Conservation (phyloP, 2,329 filamentous ascomycete genomes). For the Fusarium subtropicale region DNA sequence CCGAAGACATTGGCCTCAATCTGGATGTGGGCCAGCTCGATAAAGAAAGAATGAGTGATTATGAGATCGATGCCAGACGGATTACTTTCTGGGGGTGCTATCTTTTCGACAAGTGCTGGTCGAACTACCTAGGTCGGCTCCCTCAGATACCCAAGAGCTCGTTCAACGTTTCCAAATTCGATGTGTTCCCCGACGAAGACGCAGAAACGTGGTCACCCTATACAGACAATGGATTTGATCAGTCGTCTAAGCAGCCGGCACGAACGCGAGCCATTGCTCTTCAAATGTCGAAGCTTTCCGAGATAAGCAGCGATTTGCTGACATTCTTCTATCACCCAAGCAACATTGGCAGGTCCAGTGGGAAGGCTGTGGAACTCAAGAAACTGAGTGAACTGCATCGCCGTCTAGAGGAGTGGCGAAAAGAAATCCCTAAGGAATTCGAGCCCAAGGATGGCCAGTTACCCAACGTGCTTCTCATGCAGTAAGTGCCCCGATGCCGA, state of each 20-base stretch:
- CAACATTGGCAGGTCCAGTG: conserved; percentile 70
- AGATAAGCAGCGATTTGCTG: conserved; percentile 93
- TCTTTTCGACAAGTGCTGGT: conserved; percentile 99
- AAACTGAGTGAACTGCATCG: conserved; percentile 93
- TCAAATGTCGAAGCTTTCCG: conserved; percentile 85
- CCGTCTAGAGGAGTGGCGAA: conserved; percentile 88
- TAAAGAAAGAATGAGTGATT: conserved; percentile 73
- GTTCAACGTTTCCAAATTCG: conserved; percentile 87
- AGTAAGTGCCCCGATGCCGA: conserved; percentile 71
- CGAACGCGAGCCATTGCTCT: conserved; percentile 84
- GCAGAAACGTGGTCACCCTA: conserved; percentile 88
- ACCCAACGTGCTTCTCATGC: conserved; percentile 81
- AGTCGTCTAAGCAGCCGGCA: conserved; percentile 80
- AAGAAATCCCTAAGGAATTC: conserved; percentile 84
- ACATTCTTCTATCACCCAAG: conserved; percentile 91
- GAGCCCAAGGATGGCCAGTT: conserved; percentile 90
- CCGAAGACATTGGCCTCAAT: conserved; percentile 91
- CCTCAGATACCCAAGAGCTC: conserved; percentile 85
- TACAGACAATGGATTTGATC: conserved; percentile 82
- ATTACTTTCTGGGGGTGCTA: conserved; percentile 99
- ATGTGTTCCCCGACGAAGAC: conserved; percentile 91
- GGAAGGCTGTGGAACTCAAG: conserved; percentile 87
- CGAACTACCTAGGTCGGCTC: conserved; percentile 92
- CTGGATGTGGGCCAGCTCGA: conserved; percentile 79
- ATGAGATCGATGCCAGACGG: conserved; percentile 87